phyloP scores from a whole-genome alignment of 805 yeast species.

The Yamadazyma nakazawae region DNA sequence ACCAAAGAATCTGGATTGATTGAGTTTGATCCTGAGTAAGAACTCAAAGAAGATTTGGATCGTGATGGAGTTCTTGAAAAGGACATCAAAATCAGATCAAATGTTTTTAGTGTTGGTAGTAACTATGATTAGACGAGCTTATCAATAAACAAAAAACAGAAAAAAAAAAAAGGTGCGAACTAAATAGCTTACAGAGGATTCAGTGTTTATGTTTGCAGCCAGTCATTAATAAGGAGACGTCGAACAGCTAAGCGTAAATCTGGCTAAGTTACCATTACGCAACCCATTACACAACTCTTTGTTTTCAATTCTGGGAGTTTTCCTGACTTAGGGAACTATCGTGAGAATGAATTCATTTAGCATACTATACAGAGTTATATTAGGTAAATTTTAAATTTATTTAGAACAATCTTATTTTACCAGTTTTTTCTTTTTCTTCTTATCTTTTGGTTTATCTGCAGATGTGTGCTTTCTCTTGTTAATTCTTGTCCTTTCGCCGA shows the following conservation, averaged over 20 bases:
- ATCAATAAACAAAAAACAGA: conserved; percentile 2
- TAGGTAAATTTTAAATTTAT: too few relatives aligned
- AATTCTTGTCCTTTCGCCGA: conserved; percentile 67
- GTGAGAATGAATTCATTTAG: too few relatives aligned
- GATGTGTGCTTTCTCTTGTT: conserved; percentile 36
- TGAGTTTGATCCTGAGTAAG: conserved; percentile 5
- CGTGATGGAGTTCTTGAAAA: conserved; percentile 25
- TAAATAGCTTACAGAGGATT: not conserved
- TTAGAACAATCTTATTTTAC: not conserved
- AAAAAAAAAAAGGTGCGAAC: conserved; percentile 1
- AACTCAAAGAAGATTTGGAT: conserved; percentile 24
- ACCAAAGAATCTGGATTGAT: conserved; percentile 7
- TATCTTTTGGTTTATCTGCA: not conserved
- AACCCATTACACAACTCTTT: too few relatives aligned
- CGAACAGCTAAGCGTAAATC: too few relatives aligned
- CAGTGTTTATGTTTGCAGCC: not conserved
- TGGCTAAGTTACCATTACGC: too few relatives aligned
- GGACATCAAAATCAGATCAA: not conserved
- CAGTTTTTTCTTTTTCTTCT: conserved; percentile 7
- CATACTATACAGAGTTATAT: too few relatives aligned
- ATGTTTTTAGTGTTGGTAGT: not conserved
- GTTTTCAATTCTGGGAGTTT: too few relatives aligned
- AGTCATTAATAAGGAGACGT: not conserved
- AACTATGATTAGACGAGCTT: conserved; percentile 5
- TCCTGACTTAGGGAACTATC: too few relatives aligned